Evolutionary conservation across 2,329 filamentous ascomycete genomes (phyloP), one percentile per base, ranked within the genome.

Genomic region (Aspergillus sp.): DNA sequence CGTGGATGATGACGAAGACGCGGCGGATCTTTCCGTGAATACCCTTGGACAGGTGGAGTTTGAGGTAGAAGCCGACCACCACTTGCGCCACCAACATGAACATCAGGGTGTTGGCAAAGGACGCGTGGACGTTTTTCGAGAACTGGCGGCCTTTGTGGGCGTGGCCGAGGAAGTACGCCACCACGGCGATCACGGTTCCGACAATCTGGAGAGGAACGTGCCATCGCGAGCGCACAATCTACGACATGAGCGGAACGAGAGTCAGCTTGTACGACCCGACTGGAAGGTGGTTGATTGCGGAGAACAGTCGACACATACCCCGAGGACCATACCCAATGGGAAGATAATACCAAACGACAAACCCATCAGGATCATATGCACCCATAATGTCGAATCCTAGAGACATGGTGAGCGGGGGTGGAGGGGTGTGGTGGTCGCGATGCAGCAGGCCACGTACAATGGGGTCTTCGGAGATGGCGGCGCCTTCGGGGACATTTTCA

Each of bases 241-340:
- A 69, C 42, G 23, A 47, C 40, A 29, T 17, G 13, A 9, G 17
- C 16, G 32, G 36, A 50, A 31, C 52, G 38, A 13, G 2, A n/a
- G 34, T n/a, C 34, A n/a, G 34, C 14, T 11, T 38, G 34, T n/a
- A n/a, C 16, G 34, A 38, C 16, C 16, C 1, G 16, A n/a, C 6
- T n/a, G 16, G 20, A 9, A 43, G 19, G n/a, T 43, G 19, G 5
- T 13, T 43, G 16, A 13, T 20, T 13, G n/a, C 5, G 25, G 32
- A 31, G 29, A 42, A 49, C 11, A 31, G 31, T 32, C 17, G 47
- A 36, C 23, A 57, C 87, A 64, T 83, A 94, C 89, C 54, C 93
- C 93, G 16, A 97, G 78, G 40, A 97, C 91, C 93, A 99, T 97
- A 63, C 94, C 94, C 14, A 90, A 81, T 10, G 94, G 94, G 66